phyloP scores from a whole-genome alignment of 306 rosid genomes.

The Quercus robur region DNA sequence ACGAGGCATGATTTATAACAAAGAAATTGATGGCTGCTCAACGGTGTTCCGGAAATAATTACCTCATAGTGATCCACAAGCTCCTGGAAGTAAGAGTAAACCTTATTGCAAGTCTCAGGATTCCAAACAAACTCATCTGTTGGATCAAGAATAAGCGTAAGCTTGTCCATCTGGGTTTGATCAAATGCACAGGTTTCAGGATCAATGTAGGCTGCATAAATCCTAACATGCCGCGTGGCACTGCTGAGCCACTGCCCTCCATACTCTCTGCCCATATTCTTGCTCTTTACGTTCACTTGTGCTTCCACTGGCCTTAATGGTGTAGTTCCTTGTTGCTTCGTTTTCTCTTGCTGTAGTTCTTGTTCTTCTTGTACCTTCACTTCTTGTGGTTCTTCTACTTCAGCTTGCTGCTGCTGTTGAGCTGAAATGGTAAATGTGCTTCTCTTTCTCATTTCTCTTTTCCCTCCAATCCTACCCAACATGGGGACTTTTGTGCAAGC shows the following conservation, averaged over 20 bases:
- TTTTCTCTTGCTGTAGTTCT: conserved; percentile 23
- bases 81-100: conserved; percentile 82
- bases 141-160: conserved; percentile 82
- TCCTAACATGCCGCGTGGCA: conserved; percentile 66
- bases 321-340: conserved; percentile 37
- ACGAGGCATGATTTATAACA: background rate
- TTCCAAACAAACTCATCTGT: conserved; percentile 91
- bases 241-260: conserved; percentile 93
- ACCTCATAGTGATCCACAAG: conserved; percentile 98
- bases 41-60: background rate
- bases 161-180: conserved; percentile 95
- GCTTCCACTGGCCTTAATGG: conserved; percentile 77
- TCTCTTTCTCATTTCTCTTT: conserved; percentile 28
- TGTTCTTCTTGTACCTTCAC: conserved; percentile 28
- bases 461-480: conserved; percentile 42
- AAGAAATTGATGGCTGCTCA: background rate
- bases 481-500: conserved; percentile 54
- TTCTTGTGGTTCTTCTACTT: conserved; percentile 39
- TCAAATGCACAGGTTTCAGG: conserved; percentile 78
- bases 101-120: conserved; percentile 62
- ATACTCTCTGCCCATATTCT: conserved; percentile 74
- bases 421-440: conserved; percentile 44
- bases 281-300: conserved; percentile 71
- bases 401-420: conserved; percentile 47
- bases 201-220: conserved; percentile 85